phyloP scores from a whole-genome alignment of 2,329 filamentous ascomycete species.

The Akanthomyces uredinophilus region DNA sequence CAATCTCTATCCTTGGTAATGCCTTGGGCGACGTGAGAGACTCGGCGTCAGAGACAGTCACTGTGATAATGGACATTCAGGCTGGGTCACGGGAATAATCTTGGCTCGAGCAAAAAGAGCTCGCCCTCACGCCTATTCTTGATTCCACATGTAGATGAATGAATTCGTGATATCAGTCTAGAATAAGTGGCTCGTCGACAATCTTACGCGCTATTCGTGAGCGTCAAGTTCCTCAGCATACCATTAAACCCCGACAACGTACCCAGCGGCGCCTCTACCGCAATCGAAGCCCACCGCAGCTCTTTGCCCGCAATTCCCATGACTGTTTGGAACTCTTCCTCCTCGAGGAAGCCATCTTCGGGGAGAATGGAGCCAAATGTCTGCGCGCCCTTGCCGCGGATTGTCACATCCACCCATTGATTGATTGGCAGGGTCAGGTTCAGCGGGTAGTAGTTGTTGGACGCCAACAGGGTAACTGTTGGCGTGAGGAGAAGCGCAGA shows the following conservation, averaged over 20 bases:
- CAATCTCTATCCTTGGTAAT: too few species aligned
- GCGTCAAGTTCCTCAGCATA: constrained; percentile 25
- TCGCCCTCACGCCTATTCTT: too few species aligned
- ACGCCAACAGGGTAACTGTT: constrained; percentile 30
- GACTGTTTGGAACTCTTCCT: constrained; percentile 37
- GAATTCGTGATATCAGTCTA: not conserved
- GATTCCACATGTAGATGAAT: not conserved
- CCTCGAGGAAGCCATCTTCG: constrained; percentile 15
- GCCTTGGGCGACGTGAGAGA: too few species aligned
- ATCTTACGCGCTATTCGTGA: constrained; percentile 19
- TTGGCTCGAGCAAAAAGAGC: too few species aligned
- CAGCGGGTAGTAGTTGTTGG: constrained; percentile 31
- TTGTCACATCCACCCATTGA: constrained; percentile 25
- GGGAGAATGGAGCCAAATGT: constrained; percentile 24
- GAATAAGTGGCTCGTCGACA: too few species aligned
- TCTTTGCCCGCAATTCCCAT: constrained; percentile 38
- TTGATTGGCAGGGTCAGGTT: constrained; percentile 28
- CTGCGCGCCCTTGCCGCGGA: constrained; percentile 27
- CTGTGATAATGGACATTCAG: too few species aligned
- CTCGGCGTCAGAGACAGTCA: too few species aligned
- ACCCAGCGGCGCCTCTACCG: constrained; percentile 40
- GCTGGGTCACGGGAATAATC: too few species aligned
- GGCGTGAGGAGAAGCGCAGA: constrained; percentile 38
- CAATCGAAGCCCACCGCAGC: constrained; percentile 38
- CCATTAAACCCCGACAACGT: constrained; percentile 31